These are phyloP conservation scores for Lippia alba DNA, from an alignment of 305 asterid species.

Conservation along the genomic window DNA sequence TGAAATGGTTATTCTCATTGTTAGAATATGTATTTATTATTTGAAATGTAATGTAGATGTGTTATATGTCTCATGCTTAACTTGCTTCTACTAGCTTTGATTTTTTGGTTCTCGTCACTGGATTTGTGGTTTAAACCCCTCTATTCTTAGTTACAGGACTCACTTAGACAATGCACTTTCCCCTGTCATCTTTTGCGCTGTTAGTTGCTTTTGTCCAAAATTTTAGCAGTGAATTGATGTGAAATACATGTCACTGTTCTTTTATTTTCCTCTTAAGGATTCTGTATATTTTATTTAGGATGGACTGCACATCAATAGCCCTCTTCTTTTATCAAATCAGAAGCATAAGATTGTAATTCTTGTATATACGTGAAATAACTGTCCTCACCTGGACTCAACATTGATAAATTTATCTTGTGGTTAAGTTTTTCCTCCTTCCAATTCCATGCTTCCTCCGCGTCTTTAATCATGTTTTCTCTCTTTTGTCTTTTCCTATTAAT, in stretches of 20 bases:
- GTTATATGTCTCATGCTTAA: neutral
- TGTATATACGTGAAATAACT: neutral
- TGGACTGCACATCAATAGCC: neutral
- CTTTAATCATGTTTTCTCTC: neutral
- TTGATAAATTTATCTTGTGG: neutral
- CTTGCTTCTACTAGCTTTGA: neutral
- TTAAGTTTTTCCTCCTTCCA: neutral
- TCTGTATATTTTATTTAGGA: neutral
- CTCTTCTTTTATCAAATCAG: neutral
- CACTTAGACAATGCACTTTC: neutral
- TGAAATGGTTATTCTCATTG: neutral
- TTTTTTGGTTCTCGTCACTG: neutral
- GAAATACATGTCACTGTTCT: neutral
- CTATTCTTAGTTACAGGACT: neutral
- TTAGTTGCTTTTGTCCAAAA: neutral
- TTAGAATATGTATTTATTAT: neutral
- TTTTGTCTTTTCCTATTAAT: slow-evolving; percentile 9
- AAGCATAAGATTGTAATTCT: neutral
- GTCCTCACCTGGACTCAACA: neutral
- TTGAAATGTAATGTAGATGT: neutral
- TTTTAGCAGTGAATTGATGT: neutral
- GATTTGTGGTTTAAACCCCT: neutral
- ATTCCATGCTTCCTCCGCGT: neutral
- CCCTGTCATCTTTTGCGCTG: too few relatives aligned
- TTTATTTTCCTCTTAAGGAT: too few relatives aligned